Base-by-base conservation (phyloP, 768 basidiomycete species). In the Tephrocybe sp. region DNA sequence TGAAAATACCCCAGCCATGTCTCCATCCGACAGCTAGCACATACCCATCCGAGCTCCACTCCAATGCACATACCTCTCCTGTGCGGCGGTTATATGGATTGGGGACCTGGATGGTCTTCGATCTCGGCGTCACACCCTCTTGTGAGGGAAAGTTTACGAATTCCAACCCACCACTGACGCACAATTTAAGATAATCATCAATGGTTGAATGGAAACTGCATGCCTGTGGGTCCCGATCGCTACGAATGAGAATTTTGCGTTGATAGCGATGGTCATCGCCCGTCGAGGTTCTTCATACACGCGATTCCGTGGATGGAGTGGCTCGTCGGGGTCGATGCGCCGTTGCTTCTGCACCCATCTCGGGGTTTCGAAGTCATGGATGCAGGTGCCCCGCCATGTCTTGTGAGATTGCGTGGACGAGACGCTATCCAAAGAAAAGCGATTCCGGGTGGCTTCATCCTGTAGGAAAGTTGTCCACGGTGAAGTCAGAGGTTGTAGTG, bases 21-120 rank as follows among this genome's bases (percentile, higher is more conserved):
- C 83, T 77, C 89, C 92, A 97, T 0, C 92, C 96, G 2, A 93
- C 92, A 31, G 94, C 95, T 10, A 99, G 73, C 5, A 91, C 92
- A 68, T 94, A 94, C 2, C 96, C 96, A 67, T 99, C 97, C 0
- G 90, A 90, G 45, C 90, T 95, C 96, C 95, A 98, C 59, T 92
- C 84, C 66, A 96, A 74, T 10, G 80, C 66, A 52, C 67, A 79
- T 4, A 92, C 83, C 35, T 77, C 68, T 1, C 90, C 91, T 4
- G 75, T 79, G 7, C 76, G 73, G 39, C 72, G 73, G 54, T 75
- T 78, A 54, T 82, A 80, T 33, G 80, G 74, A 54, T 83, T 81
- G 4, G 85, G 83, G n/a, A 87, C 67, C 19, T 81, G 69, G 42
- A 92, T 68, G 16, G 68, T 70, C 61, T 89, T 82, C 1, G 87